Base-by-base conservation (phyloP, 306 rosid species). In the Vigna trinervia region DNA sequence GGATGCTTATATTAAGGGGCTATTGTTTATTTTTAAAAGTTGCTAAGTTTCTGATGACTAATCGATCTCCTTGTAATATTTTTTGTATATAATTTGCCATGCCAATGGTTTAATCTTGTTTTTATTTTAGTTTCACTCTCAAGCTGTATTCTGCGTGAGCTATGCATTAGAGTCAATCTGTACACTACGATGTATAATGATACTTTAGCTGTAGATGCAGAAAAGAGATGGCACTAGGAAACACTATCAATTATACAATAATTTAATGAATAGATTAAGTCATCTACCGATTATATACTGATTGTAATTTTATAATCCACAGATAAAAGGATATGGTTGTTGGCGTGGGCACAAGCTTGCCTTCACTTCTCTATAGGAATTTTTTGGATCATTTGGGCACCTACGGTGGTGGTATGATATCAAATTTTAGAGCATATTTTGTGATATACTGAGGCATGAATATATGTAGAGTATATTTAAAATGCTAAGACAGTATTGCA, bases 341-440 rank as follows among this genome's bases (percentile, higher is more conserved):
- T 95, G 87, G 92, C 84, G 51, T 90, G 91, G 91, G 97, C 97
- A 83, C 97, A 95, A 80, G 86, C 96, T 83, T 90, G 92, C 85
- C 88, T 95, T 83, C 87, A 92, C 85, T 89, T 92, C 88, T 92
- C 99, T 67, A 70, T 86, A 62, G 87, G 91, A 45, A 77, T 89
- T 54, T 88, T 92, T 76, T 95, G 99, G 99, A 85, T 92, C 74
- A 90, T 95, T 19, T 95, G 97, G 99, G 97, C 97, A 23, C 97
- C 99, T 66, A 90, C 94, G n/a, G 81, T 95, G 68, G 99, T 95
- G 99, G 99, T 95, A 95, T 75, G 93, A 48, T 59, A 62, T 81
- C 30, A 14, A 69, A 50, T 17, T 22, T 58, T 69, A 43, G 66
- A 59, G 41, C 64, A 67, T 6, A 30, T 19, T 60, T 70, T 61